These are phyloP conservation scores for Cladosporium austrohemisphaericum DNA, from an alignment of 2,329 filamentous ascomycete genomes.

Conservation along the genomic window DNA sequence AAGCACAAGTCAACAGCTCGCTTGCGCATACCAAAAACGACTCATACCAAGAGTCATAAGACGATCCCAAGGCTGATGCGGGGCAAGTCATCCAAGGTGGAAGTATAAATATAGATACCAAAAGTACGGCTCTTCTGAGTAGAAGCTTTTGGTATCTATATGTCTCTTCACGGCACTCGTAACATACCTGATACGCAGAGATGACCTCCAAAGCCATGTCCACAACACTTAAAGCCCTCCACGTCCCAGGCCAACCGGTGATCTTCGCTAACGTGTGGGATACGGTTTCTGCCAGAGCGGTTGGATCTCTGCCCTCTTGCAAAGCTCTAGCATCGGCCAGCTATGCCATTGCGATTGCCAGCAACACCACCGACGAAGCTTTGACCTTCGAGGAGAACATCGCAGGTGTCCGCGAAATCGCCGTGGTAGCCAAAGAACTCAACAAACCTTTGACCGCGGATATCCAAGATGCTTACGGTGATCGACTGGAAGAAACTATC, in stretches of 20 bases:
- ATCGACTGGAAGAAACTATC: slow-evolving; percentile 36
- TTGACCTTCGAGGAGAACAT: slow-evolving; percentile 53
- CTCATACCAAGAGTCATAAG: neutral
- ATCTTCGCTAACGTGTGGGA: slow-evolving; percentile 57
- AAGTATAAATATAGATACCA: no score
- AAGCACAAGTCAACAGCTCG: no score
- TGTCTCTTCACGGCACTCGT: no score
- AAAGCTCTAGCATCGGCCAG: slow-evolving; percentile 40
- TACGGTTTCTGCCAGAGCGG: slow-evolving; percentile 44
- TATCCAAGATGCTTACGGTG: slow-evolving; percentile 56
- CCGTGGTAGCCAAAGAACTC: slow-evolving; percentile 38
- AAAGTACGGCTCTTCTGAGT: no score
- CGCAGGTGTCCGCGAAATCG: slow-evolving; percentile 44
- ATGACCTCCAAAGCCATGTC: slow-evolving; percentile 15
- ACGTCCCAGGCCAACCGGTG: slow-evolving; percentile 50
- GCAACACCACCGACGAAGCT: slow-evolving; percentile 34
- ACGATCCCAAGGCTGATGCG: no score
- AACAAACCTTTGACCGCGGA: slow-evolving; percentile 54
- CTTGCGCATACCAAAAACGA: no score
- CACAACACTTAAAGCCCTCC: slow-evolving; percentile 38
- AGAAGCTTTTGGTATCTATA: no score
- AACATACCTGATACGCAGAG: neutral
- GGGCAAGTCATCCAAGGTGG: no score
- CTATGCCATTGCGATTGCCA: slow-evolving; percentile 33
- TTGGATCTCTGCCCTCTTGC: slow-evolving; percentile 44